Percentiles rank a stretch among this genome's conserved stretches.
Conservation (phyloP, 192 early-diverging fungal genomes). For the Entomortierella parvispora region DNA sequence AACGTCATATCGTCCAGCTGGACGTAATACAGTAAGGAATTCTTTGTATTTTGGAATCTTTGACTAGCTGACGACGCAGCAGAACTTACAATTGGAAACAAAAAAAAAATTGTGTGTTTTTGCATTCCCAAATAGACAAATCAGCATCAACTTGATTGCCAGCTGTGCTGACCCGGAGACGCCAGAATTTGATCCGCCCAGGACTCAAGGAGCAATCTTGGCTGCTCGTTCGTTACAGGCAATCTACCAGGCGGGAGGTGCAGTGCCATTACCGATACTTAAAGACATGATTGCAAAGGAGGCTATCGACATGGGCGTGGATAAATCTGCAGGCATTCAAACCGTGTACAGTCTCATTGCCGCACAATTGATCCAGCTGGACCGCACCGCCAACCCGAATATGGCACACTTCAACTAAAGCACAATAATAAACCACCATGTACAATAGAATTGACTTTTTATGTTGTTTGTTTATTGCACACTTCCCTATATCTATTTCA, state of each 20-base stretch:
- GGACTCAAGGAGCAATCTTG: slow-evolving; percentile 1
- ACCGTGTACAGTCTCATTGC: slow-evolving; percentile 38
- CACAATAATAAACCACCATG: too few species aligned
- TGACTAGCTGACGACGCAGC: too few species aligned
- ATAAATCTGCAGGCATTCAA: slow-evolving; percentile 19
- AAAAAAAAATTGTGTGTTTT: background rate
- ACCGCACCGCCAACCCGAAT: slow-evolving; percentile 35
- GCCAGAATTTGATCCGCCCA: slow-evolving; percentile 33
- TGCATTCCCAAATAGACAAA: slow-evolving; percentile 22
- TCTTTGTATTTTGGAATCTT: too few species aligned
- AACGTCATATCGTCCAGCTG: slow-evolving; percentile 23
- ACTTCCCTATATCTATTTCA: background rate
- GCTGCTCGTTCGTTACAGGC: slow-evolving; percentile 22
- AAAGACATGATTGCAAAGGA: slow-evolving; percentile 31
- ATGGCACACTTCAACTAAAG: slow-evolving; percentile 15
- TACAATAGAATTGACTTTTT: too few species aligned
- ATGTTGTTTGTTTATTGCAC: background rate
- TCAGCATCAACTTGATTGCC: slow-evolving; percentile 25
- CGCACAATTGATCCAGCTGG: slow-evolving; percentile 32
- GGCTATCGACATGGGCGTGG: slow-evolving; percentile 12
- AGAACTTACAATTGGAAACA: too few species aligned
- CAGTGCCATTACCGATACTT: slow-evolving; percentile 16
- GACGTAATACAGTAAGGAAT: slow-evolving; percentile 43
- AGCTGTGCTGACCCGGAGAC: slow-evolving; percentile 18
- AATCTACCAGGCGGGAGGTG: slow-evolving; percentile 14